Evolutionary conservation across 1,284 basidiomycete genomes (phyloP).

Genomic region (Lignosus rhinocerotis): DNA sequence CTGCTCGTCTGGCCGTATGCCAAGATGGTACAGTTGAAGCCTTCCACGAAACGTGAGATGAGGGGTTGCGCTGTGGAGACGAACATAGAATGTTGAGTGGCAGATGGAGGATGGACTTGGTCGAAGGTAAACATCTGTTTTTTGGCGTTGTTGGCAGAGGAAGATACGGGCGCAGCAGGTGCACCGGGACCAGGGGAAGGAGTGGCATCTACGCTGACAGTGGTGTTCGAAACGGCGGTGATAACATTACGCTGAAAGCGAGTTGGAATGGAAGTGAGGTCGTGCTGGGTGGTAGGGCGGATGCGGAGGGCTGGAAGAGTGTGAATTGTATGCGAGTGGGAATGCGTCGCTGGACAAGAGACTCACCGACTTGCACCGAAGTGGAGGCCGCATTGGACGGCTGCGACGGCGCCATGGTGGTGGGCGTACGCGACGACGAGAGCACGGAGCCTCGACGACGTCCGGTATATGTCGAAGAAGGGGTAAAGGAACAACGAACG

Average conservation of each 20-base stretch:
- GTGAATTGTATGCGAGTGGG: conserved; percentile 16
- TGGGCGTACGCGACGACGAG: conserved; percentile 29
- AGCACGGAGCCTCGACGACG: conserved; percentile 85
- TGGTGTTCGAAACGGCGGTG: conserved; percentile 68
- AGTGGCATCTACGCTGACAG: conserved; percentile 73
- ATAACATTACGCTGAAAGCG: conserved; percentile 92
- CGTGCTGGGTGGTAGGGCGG: conserved; percentile 82
- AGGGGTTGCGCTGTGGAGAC: conserved; percentile 82
- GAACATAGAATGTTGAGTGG: conserved; percentile 86
- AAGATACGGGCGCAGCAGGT: conserved; percentile 47
- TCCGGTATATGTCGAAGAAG: conserved; percentile 15
- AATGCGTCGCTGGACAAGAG: conserved; percentile 6
- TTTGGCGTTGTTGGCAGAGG: conserved; percentile 61
- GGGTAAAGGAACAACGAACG: conserved; percentile 26
- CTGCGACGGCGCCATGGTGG: conserved; percentile 68
- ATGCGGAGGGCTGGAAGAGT: conserved; percentile 75
- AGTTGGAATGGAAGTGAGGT: conserved; percentile 83
- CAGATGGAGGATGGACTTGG: conserved; percentile 83
- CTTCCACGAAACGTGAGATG: conserved; percentile 89
- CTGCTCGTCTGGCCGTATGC: conserved; percentile 98
- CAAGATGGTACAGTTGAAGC: conserved; percentile 96
- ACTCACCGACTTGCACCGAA: conserved; percentile 85
- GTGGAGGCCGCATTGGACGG: conserved; percentile 63
- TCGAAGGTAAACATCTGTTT: conserved; percentile 93
- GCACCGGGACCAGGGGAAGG: conserved; percentile 45